Percentiles rank a stretch among this genome's conserved stretches.
Conservation (phyloP, 345 rosid species). For the Gossypium turneri region DNA sequence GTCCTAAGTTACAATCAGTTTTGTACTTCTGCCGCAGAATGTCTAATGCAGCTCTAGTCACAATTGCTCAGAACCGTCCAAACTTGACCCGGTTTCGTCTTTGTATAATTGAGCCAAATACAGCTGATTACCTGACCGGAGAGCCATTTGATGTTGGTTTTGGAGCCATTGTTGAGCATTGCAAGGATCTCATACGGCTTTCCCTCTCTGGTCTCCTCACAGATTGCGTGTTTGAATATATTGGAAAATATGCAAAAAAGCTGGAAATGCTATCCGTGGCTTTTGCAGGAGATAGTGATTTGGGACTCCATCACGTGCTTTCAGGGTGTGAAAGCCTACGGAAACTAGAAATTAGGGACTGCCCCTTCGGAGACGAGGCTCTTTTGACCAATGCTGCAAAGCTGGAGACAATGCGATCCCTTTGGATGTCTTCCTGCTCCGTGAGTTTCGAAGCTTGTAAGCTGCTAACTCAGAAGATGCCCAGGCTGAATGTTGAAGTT, state of each 20-base stretch:
- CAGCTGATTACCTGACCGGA: constrained; percentile 64
- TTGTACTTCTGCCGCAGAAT: constrained; percentile 83
- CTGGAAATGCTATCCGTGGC: constrained; percentile 92
- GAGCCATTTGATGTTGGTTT: constrained; percentile 90
- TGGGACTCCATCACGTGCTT: constrained; percentile 79
- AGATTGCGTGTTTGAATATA: constrained; percentile 73
- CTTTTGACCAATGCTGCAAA: constrained; percentile 80
- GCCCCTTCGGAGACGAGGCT: constrained; percentile 88
- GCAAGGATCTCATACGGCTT: constrained; percentile 78
- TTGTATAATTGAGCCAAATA: constrained; percentile 72
- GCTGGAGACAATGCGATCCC: constrained; percentile 99
- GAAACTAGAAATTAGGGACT: constrained; percentile 90
- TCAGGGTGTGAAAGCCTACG: constrained; percentile 81
- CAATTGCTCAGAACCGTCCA: constrained; percentile 70
- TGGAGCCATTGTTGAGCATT: constrained; percentile 80
- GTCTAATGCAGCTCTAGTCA: constrained; percentile 69
- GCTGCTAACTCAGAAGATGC: constrained; percentile 77
- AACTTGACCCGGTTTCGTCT: constrained; percentile 81
- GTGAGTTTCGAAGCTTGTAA: constrained; percentile 88
- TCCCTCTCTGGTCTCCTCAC: constrained; percentile 90
- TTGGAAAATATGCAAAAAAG: constrained; percentile 72
- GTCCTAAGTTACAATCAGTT: constrained; percentile 75
- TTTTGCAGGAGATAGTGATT: constrained; percentile 90
- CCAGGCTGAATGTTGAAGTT: constrained; percentile 79
- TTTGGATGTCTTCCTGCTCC: constrained; percentile 96